Evolutionary conservation across 345 rosid species (phyloP).

Genomic region (Erodium maritimum): DNA sequence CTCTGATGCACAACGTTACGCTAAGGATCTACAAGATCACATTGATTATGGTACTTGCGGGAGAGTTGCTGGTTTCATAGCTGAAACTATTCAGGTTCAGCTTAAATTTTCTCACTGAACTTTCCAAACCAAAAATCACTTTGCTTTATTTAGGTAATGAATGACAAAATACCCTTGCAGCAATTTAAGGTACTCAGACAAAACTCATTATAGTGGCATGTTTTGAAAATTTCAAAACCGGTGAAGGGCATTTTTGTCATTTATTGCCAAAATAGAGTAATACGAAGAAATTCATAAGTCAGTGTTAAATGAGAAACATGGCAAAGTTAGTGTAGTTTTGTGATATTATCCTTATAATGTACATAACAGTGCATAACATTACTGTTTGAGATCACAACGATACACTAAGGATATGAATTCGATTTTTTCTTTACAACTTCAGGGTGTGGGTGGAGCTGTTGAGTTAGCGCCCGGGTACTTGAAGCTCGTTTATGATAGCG

Average conservation of each 20-base stretch:
- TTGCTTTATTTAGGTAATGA: too few relatives aligned
- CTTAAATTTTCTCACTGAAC: too few relatives aligned
- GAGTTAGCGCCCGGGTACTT: constrained; percentile 92
- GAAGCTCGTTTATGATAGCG: constrained; percentile 65
- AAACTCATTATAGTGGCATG: too few relatives aligned
- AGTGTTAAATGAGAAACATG: too few relatives aligned
- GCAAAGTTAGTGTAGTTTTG: too few relatives aligned
- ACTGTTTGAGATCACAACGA: neutral
- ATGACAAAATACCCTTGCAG: too few relatives aligned
- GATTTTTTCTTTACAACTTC: constrained; percentile 5
- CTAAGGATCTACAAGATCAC: constrained; percentile 83
- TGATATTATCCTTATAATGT: neutral
- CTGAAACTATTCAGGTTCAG: constrained; percentile 85
- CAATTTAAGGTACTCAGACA: too few relatives aligned
- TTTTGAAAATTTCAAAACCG: too few relatives aligned
- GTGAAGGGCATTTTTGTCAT: too few relatives aligned
- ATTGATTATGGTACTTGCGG: constrained; percentile 86
- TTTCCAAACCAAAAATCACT: too few relatives aligned
- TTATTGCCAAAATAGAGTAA: too few relatives aligned
- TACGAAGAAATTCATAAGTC: too few relatives aligned
- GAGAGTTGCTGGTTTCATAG: constrained; percentile 80
- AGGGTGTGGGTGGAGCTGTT: constrained; percentile 96
- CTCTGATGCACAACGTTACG: constrained; percentile 62
- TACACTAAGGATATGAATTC: neutral
- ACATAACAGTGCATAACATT: constrained; percentile 1